Percentiles rank a stretch among this genome's conserved stretches.
Evolutionary conservation across 192 early-diverging fungal genomes (phyloP).

Genomic region (Geosiphon pyriformis): DNA sequence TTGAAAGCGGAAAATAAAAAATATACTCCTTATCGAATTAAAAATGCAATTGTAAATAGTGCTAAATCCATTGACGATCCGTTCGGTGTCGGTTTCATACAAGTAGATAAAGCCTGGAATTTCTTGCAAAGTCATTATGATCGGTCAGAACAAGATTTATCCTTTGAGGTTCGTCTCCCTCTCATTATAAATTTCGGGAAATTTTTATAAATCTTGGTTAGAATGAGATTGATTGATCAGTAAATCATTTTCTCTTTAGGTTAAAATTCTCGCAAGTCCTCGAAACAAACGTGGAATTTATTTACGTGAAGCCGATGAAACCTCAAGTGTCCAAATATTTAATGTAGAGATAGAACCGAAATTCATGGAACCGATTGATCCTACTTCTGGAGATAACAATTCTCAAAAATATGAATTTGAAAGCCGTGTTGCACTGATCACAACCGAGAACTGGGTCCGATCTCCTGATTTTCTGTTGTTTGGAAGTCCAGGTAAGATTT

Average conservation of each 20-base stretch:
- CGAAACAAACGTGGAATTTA: conserved; percentile 77
- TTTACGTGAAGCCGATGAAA: conserved; percentile 72
- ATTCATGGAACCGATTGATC: conserved; percentile 60
- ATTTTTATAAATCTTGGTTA: not conserved
- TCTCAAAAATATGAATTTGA: conserved; percentile 71
- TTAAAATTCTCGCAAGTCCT: conserved; percentile 28
- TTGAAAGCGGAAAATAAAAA: conserved; percentile 62
- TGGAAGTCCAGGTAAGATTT: conserved; percentile 47
- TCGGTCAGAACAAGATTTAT: conserved; percentile 59
- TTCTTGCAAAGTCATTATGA: conserved; percentile 61
- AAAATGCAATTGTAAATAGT: conserved; percentile 67
- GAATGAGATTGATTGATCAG: not conserved
- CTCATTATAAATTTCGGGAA: conserved; percentile 20
- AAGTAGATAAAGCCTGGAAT: conserved; percentile 83
- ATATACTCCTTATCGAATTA: conserved; percentile 83
- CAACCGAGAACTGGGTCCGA: conserved; percentile 70
- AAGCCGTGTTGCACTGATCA: conserved; percentile 63
- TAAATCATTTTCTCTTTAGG: conserved; percentile 16
- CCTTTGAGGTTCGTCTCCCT: conserved; percentile 43
- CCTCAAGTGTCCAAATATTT: conserved; percentile 51
- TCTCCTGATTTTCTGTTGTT: conserved; percentile 70
- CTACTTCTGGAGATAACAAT: conserved; percentile 51
- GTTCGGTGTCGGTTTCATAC: conserved; percentile 73
- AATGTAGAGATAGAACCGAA: conserved; percentile 50
- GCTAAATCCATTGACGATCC: conserved; percentile 75